Percentiles rank a stretch among this genome's conserved stretches.
Conservation (phyloP, 257 asterid species). For the Solanum virginianum region DNA sequence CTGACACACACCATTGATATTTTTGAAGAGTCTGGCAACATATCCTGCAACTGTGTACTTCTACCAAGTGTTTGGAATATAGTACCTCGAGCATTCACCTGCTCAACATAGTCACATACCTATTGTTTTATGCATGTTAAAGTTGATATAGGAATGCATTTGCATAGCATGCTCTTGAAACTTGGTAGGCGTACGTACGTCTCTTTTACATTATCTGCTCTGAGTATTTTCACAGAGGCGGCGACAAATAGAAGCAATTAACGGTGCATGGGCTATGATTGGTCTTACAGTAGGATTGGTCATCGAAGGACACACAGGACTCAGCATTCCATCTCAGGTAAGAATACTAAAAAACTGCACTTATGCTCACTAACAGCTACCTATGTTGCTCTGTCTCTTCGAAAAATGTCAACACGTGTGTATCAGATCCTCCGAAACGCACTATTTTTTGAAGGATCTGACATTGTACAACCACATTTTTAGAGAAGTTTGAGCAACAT, state of each 20-base stretch:
- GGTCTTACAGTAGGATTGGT: slow-evolving; percentile 83
- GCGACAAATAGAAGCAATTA: slow-evolving; percentile 69
- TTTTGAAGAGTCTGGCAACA: background rate
- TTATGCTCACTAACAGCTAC: background rate
- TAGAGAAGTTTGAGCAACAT: background rate
- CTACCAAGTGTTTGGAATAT: background rate
- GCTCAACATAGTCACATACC: background rate
- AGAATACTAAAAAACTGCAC: background rate
- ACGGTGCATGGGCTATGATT: slow-evolving; percentile 98
- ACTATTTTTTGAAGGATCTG: background rate
- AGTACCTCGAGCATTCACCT: background rate
- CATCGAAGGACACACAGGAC: slow-evolving; percentile 78
- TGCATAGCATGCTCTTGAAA: background rate
- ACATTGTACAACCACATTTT: background rate
- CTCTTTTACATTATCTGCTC: background rate
- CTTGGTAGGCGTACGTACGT: background rate
- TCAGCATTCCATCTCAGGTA: slow-evolving; percentile 65
- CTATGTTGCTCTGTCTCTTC: background rate
- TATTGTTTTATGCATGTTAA: background rate
- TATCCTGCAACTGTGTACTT: background rate
- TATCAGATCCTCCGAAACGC: background rate
- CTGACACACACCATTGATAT: background rate
- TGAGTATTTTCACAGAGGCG: slow-evolving; percentile 27
- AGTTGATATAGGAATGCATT: background rate
- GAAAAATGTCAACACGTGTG: background rate